phyloP scores from a whole-genome alignment of 1,284 basidiomycete species.

The Boletellus dicymbophilus region DNA sequence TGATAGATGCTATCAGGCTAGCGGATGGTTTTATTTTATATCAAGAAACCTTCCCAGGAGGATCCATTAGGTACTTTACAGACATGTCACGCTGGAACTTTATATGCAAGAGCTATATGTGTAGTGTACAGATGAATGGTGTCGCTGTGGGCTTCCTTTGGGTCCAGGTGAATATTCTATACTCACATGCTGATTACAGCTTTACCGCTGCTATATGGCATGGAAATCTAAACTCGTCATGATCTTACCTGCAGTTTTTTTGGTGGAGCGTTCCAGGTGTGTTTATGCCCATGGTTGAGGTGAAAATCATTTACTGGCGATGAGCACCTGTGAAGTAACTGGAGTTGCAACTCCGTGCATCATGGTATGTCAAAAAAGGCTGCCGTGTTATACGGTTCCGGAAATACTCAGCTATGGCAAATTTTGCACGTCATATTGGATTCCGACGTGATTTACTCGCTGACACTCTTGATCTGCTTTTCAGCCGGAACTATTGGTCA shows the following conservation, averaged over 20 bases:
- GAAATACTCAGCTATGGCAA: neutral
- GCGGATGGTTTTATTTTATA: neutral
- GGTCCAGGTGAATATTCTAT: neutral
- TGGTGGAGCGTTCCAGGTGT: constrained; percentile 9
- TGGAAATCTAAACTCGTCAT: constrained; percentile 5
- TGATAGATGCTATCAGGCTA: constrained; percentile 11
- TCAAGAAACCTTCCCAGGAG: constrained; percentile 4
- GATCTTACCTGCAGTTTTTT: constrained; percentile 3
- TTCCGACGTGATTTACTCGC: neutral
- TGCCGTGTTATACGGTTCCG: neutral
- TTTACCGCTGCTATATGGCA: neutral
- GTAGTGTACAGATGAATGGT: constrained; percentile 25
- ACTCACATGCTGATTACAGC: neutral
- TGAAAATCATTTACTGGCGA: neutral
- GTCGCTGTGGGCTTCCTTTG: constrained; percentile 24
- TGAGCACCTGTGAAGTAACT: neutral
- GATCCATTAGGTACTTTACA: constrained; percentile 20
- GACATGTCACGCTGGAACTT: constrained; percentile 27
- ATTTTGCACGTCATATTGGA: neutral
- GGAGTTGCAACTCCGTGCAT: neutral
- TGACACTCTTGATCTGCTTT: constrained; percentile 1
- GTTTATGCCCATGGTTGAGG: neutral
- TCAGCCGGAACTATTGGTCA: neutral
- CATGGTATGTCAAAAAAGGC: neutral
- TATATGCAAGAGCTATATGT: constrained; percentile 10